Conservation (phyloP, 2,329 filamentous ascomycete genomes). For the Calonectria fujianensis region DNA sequence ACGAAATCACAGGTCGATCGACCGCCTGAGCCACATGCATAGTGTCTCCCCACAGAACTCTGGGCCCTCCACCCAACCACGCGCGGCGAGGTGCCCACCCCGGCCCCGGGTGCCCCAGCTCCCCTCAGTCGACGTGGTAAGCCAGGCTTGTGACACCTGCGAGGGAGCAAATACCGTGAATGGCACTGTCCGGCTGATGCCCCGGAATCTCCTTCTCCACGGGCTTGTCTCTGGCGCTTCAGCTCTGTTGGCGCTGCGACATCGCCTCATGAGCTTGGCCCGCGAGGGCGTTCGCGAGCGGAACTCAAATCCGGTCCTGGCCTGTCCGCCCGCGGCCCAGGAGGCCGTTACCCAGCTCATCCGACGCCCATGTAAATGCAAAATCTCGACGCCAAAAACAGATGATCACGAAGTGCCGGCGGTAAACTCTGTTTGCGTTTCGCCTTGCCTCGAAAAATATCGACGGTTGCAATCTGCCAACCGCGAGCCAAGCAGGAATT, state of each 20-base stretch:
- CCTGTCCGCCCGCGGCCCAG: not conserved
- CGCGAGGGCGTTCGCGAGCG: conserved; percentile 10
- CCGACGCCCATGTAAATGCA: conserved; percentile 21
- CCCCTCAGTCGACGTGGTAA: conserved; percentile 31
- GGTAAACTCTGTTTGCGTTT: conserved; percentile 4
- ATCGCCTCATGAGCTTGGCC: conserved; percentile 24
- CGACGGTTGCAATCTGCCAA: conserved; percentile 2
- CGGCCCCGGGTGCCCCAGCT: conserved; percentile 30
- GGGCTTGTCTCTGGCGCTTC: conserved; percentile 4
- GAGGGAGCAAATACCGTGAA: conserved; percentile 10
- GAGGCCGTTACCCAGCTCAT: conserved; percentile 11
- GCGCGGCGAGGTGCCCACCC: conserved; percentile 33
- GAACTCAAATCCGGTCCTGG: conserved; percentile 8
- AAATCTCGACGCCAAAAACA: conserved; percentile 5
- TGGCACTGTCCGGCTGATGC: conserved; percentile 19
- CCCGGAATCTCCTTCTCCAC: conserved; percentile 25
- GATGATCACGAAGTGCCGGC: conserved; percentile 12
- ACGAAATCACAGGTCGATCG: conserved; percentile 37
- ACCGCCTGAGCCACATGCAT: conserved; percentile 34
- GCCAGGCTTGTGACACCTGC: conserved; percentile 25
- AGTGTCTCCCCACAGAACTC: conserved; percentile 12
- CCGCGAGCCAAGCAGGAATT: not conserved
- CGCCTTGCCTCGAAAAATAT: not conserved
- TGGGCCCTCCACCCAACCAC: conserved; percentile 29
- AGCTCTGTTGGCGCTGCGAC: conserved; percentile 7